Evolutionary conservation across 1,139 yeast genomes (phyloP).

Genomic region (Zygoascus sp.): DNA sequence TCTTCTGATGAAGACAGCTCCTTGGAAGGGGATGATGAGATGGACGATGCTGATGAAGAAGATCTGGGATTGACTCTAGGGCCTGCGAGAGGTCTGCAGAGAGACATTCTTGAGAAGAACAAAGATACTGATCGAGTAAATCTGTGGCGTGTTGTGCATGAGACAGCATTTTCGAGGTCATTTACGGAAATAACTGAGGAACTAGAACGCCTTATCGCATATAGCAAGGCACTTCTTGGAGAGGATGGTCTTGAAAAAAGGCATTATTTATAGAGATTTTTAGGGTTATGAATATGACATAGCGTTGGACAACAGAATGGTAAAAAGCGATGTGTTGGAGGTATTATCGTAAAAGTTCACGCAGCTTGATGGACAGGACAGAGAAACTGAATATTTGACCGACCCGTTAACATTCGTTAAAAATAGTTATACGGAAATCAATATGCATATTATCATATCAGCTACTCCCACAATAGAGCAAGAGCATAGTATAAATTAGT

Average conservation of each 20-base stretch:
- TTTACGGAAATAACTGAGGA: constrained; percentile 45
- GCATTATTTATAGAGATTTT: constrained; percentile 5
- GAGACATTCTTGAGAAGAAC: background rate
- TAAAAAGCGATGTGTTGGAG: too few species aligned
- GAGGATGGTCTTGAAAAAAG: constrained; percentile 34
- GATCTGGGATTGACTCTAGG: constrained; percentile 1
- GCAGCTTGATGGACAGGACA: too few species aligned
- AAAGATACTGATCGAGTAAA: constrained; percentile 6
- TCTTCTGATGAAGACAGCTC: constrained; percentile 2
- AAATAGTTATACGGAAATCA: too few species aligned
- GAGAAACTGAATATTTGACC: too few species aligned
- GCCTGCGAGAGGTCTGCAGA: background rate
- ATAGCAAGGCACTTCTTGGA: constrained; percentile 43
- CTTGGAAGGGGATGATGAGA: constrained; percentile 6
- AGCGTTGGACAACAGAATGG: too few species aligned
- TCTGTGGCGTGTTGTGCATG: constrained; percentile 46
- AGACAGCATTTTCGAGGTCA: constrained; percentile 46
- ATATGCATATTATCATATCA: too few species aligned
- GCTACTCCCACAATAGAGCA: too few species aligned
- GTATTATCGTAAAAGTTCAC: too few species aligned
- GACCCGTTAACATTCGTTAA: too few species aligned
- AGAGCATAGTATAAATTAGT: too few species aligned
- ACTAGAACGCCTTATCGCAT: constrained; percentile 37
- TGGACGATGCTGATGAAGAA: constrained; percentile 6
- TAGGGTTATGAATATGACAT: too few species aligned